These are phyloP conservation scores for Amaranthus tricolor DNA, from an alignment of 179 eudicot species.

Conservation along the genomic window DNA sequence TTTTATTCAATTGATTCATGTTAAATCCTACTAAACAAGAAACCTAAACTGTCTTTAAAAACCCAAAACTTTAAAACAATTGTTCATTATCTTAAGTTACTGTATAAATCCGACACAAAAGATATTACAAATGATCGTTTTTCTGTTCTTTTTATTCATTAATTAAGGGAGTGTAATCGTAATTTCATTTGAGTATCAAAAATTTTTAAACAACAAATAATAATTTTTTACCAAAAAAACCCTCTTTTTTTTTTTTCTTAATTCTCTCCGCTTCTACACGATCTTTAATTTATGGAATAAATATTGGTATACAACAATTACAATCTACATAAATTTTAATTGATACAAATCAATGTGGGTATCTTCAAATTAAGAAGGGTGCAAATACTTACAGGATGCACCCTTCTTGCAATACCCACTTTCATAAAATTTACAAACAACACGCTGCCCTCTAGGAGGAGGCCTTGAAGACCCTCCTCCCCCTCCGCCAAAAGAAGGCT, in stretches of 20 bases:
- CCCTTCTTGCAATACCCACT: constrained; percentile 75
- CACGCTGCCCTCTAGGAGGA: constrained; percentile 54
- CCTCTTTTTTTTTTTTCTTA: not conserved
- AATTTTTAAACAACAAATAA: too few relatives aligned
- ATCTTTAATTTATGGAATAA: constrained; percentile 37
- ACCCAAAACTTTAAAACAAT: too few relatives aligned
- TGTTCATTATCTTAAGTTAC: too few relatives aligned
- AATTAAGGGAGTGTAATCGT: too few relatives aligned
- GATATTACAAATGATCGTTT: too few relatives aligned
- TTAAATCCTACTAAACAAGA: too few relatives aligned
- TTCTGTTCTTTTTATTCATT: too few relatives aligned
- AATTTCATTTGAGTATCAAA: too few relatives aligned
- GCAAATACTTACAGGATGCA: constrained; percentile 66
- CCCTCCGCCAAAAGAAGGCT: constrained; percentile 42
- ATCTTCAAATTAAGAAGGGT: constrained; percentile 44
- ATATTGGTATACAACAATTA: constrained; percentile 44
- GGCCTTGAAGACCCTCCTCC: constrained; percentile 38
- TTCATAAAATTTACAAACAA: constrained; percentile 72
- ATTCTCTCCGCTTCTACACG: constrained; percentile 23
- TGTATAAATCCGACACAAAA: too few relatives aligned
- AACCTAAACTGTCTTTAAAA: too few relatives aligned
- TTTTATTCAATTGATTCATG: too few relatives aligned
- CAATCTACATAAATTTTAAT: constrained; percentile 40
- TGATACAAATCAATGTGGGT: constrained; percentile 27
- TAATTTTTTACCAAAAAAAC: too few relatives aligned